Conservation (phyloP, 2,329 filamentous ascomycete genomes). For the Fusarium multiceps region DNA sequence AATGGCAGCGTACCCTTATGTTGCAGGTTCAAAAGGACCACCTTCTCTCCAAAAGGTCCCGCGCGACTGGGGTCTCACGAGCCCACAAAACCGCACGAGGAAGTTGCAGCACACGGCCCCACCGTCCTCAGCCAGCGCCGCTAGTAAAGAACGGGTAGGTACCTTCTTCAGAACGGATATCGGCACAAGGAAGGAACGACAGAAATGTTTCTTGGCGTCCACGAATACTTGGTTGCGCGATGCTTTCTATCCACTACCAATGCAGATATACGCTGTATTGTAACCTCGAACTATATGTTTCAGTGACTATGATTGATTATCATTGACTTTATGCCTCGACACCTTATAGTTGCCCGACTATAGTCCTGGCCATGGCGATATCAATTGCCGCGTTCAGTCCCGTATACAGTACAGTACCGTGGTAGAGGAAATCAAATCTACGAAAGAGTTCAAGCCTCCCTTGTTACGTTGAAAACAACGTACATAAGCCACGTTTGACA, state of each 20-base stretch:
- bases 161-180: slow-evolving; percentile 12
- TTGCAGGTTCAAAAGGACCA: slow-evolving; percentile 42
- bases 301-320: slow-evolving; percentile 3
- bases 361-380: neutral
- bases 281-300: slow-evolving; percentile 18
- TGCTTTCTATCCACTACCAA: slow-evolving; percentile 14
- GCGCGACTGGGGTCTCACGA: slow-evolving; percentile 40
- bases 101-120: slow-evolving; percentile 37
- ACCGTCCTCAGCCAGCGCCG: slow-evolving; percentile 27
- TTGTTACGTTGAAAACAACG: slow-evolving; percentile 9
- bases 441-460: slow-evolving; percentile 29
- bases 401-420: neutral
- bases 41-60: slow-evolving; percentile 47
- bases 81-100: slow-evolving; percentile 41
- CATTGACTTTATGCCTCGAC: neutral
- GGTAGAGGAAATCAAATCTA: slow-evolving; percentile 14
- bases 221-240: slow-evolving; percentile 2
- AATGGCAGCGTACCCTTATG: slow-evolving; percentile 20
- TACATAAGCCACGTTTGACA: slow-evolving; percentile 34
- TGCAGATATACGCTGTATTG: slow-evolving; percentile 10
- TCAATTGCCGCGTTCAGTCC: slow-evolving; percentile 14
- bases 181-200: slow-evolving; percentile 26
- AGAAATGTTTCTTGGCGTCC: slow-evolving; percentile 13
- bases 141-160: slow-evolving; percentile 45
- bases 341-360: neutral